These are phyloP conservation scores for Zygotorulaspora danielsina DNA, from an alignment of 805 yeast genomes.

Conservation along the genomic window DNA sequence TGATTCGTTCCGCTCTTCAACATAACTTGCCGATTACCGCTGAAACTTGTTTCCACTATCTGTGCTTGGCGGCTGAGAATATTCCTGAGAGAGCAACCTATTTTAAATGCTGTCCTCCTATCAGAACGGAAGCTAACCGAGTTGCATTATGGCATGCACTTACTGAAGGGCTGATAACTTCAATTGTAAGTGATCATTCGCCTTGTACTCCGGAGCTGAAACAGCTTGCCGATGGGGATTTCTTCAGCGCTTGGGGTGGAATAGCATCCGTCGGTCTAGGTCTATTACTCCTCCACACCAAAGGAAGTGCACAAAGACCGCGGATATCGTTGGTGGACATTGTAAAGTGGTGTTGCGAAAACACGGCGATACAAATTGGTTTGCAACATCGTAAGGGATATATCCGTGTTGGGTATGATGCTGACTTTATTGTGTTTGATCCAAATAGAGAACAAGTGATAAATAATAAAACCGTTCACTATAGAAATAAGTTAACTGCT, in stretches of 20 bases:
- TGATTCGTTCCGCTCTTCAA: constrained; percentile 60
- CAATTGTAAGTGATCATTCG: constrained; percentile 93
- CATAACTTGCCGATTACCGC: constrained; percentile 64
- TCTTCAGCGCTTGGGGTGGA: constrained; percentile 95
- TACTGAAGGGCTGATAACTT: constrained; percentile 56
- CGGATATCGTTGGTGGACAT: constrained; percentile 58
- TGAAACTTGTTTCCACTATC: constrained; percentile 92
- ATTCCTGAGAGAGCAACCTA: constrained; percentile 76
- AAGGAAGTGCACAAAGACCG: constrained; percentile 50
- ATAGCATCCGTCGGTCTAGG: constrained; percentile 92
- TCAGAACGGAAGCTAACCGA: constrained; percentile 70
- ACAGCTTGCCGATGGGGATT: constrained; percentile 77
- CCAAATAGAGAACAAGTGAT: constrained; percentile 49
- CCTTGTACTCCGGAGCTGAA: constrained; percentile 93
- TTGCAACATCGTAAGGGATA: constrained; percentile 66
- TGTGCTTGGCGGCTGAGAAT: constrained; percentile 70
- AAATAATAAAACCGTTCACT: constrained; percentile 53
- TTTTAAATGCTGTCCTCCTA: constrained; percentile 94
- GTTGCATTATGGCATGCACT: constrained; percentile 75
- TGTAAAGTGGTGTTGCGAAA: constrained; percentile 71
- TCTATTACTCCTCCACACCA: constrained; percentile 73
- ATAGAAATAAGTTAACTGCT: constrained; percentile 86
- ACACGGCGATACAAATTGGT: constrained; percentile 86
- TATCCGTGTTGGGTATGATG: constrained; percentile 73
- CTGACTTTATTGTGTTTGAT: constrained; percentile 83